These are phyloP conservation scores for Yamadazyma dendronema DNA, from an alignment of 1,139 yeast species.

Conservation along the genomic window DNA sequence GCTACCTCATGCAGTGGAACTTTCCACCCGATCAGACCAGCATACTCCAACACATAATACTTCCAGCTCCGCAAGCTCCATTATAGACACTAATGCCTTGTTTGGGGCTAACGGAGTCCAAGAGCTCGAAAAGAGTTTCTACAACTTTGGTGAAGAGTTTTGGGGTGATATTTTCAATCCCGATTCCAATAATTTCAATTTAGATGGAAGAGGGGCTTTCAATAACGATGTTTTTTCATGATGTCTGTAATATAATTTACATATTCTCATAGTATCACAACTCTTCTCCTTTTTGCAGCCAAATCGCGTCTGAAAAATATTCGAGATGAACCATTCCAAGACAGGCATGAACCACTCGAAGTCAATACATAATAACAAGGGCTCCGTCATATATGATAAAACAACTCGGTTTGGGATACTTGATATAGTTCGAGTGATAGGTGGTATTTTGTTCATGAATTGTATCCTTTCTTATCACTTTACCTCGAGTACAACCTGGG, in stretches of 20 bases:
- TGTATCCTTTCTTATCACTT: constrained; percentile 51
- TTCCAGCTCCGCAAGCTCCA: constrained; percentile 1
- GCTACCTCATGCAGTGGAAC: background rate
- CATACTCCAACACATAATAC: background rate
- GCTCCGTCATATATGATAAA: background rate
- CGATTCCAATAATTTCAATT: constrained; percentile 34
- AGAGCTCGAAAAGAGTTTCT: constrained; percentile 30
- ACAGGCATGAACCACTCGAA: too few species aligned
- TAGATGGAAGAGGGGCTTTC: constrained; percentile 24
- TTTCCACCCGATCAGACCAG: background rate
- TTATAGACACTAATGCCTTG: constrained; percentile 3
- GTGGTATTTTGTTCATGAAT: constrained; percentile 49
- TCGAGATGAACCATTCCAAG: too few species aligned
- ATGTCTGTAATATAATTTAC: background rate
- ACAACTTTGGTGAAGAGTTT: constrained; percentile 42
- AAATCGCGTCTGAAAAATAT: too few species aligned
- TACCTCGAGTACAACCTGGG: constrained; percentile 52
- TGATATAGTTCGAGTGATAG: constrained; percentile 45
- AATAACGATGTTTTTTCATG: constrained; percentile 24
- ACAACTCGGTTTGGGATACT: constrained; percentile 21
- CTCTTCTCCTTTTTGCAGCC: background rate
- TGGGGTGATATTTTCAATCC: constrained; percentile 43
- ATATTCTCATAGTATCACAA: background rate
- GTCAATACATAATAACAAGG: too few species aligned
- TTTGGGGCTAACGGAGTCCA: constrained; percentile 13